Percentiles rank a stretch among this genome's conserved stretches.
phyloP scores from a whole-genome alignment of 495 filamentous ascomycete genomes.

The Bombardia bombarda region DNA sequence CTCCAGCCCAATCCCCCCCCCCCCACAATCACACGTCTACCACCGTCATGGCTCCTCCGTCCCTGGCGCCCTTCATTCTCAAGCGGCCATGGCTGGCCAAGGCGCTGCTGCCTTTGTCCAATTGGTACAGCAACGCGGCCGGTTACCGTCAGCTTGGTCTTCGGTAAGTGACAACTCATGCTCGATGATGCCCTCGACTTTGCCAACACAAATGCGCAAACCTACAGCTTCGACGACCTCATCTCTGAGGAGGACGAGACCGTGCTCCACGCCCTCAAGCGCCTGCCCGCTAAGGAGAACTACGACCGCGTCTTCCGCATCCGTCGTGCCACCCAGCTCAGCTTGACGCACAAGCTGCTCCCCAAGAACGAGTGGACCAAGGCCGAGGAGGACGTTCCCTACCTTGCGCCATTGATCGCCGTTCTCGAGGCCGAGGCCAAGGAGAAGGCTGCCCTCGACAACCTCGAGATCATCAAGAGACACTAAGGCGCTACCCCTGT shows the following conservation, averaged over 20 bases:
- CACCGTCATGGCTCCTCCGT: constrained; percentile 63
- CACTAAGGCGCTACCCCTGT: constrained; percentile 22
- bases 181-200: constrained; percentile 1
- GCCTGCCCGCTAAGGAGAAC: constrained; percentile 78
- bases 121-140: constrained; percentile 76
- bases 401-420: constrained; percentile 24
- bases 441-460: constrained; percentile 78
- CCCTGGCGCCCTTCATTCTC: constrained; percentile 60
- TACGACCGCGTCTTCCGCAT: constrained; percentile 98
- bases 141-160: constrained; percentile 93
- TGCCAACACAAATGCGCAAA: background rate
- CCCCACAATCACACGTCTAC: constrained; percentile 7
- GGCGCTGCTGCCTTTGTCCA: constrained; percentile 68
- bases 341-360: constrained; percentile 64
- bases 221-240: constrained; percentile 76
- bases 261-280: constrained; percentile 80
- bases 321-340: constrained; percentile 87
- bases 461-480: constrained; percentile 57
- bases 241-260: constrained; percentile 82
- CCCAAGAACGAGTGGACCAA: constrained; percentile 72
- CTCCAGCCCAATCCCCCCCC: constrained; percentile 9
- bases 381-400: constrained; percentile 31
- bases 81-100: constrained; percentile 78
- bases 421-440: constrained; percentile 58
- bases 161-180: constrained; percentile 49